Percentiles rank a stretch among this genome's conserved stretches.
phyloP scores from a whole-genome alignment of 2,329 filamentous ascomycete genomes.

The Penicillium sp. region DNA sequence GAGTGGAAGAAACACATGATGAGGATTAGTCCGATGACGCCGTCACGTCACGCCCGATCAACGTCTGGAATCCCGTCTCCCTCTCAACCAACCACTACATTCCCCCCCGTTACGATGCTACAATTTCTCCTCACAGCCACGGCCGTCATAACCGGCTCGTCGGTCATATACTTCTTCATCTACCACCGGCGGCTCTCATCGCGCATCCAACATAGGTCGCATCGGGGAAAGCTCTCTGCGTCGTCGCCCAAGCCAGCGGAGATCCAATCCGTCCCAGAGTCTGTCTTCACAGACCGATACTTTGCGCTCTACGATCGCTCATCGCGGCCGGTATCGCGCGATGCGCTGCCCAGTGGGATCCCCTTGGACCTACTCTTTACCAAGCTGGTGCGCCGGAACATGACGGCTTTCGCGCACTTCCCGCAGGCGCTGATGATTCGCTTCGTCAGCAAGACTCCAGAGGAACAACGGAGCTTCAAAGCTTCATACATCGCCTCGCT shows the following conservation, averaged over 20 bases:
- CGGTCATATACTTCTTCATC: conserved; percentile 23
- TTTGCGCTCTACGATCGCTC: conserved; percentile 25
- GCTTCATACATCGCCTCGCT: conserved; percentile 25
- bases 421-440: conserved; percentile 33
- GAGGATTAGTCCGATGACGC: too few species aligned
- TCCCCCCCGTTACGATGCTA: conserved; percentile 17
- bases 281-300: conserved; percentile 19
- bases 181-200: conserved; percentile 25
- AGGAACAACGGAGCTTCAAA: conserved; percentile 25
- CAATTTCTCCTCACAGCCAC: conserved; percentile 14
- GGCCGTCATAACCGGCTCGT: conserved; percentile 18
- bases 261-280: conserved; percentile 26
- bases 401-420: conserved; percentile 32
- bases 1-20: too few species aligned
- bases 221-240: conserved; percentile 19
- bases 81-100: too few species aligned
- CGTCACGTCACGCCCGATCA: too few species aligned
- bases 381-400: conserved; percentile 34
- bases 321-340: conserved; percentile 21
- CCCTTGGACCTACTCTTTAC: conserved; percentile 25
- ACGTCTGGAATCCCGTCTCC: too few species aligned
- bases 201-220: conserved; percentile 22
- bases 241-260: conserved; percentile 10
- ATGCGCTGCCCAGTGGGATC: conserved; percentile 17
- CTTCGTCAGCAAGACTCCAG: conserved; percentile 16